phyloP scores from a whole-genome alignment of 352 stramenopile species.

The Phytophthora pluvialis region DNA sequence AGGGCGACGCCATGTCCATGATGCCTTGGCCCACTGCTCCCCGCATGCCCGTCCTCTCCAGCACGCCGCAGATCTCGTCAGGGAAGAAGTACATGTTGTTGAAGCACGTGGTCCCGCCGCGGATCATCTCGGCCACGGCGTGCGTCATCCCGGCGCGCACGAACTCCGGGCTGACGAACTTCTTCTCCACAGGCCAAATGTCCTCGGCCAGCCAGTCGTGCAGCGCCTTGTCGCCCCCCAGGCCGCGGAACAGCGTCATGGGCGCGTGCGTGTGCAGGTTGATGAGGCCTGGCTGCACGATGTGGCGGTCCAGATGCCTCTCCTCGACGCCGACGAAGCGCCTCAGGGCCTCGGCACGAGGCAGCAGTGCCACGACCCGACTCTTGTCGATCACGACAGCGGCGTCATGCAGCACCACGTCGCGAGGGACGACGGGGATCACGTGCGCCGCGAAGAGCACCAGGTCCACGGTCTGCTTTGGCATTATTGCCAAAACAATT shows the following conservation, averaged over 20 bases:
- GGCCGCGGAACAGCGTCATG: conserved; percentile 87
- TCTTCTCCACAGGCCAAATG: conserved; percentile 86
- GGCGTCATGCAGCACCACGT: conserved; percentile 77
- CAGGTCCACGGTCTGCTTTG: conserved; percentile 63
- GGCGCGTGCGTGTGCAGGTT: conserved; percentile 89
- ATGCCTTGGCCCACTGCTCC: conserved; percentile 70
- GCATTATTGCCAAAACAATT: conserved; percentile 24
- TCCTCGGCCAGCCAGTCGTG: conserved; percentile 84
- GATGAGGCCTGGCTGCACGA: conserved; percentile 84
- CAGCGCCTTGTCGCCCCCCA: conserved; percentile 88
- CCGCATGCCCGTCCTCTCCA: conserved; percentile 74
- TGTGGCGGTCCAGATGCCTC: conserved; percentile 62
- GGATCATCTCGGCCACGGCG: conserved; percentile 87
- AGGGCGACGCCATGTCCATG: conserved; percentile 78
- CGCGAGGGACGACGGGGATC: conserved; percentile 78
- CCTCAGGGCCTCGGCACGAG: conserved; percentile 48
- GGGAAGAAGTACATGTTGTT: conserved; percentile 94
- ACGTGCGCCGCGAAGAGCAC: conserved; percentile 80
- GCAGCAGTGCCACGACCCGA: conserved; percentile 82
- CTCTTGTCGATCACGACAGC: conserved; percentile 69
- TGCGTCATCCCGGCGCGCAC: conserved; percentile 76
- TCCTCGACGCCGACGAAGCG: conserved; percentile 57
- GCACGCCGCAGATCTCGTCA: conserved; percentile 50
- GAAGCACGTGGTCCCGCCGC: conserved; percentile 87
- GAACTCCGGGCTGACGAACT: conserved; percentile 79